These are phyloP conservation scores for Dujonia santamariae DNA, from an alignment of 1,139 yeast species.

Conservation along the genomic window DNA sequence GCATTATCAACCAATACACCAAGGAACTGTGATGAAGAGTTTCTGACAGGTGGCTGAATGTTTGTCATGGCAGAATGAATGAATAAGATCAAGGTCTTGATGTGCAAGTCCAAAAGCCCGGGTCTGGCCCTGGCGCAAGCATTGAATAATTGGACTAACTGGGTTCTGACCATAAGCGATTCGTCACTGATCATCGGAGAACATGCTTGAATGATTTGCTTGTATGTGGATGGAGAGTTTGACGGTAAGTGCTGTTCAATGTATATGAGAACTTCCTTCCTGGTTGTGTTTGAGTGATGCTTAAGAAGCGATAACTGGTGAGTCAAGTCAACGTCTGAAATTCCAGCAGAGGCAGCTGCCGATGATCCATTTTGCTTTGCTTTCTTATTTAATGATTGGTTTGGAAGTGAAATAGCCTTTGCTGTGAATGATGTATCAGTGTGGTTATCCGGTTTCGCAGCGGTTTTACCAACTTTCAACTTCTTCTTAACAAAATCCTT, in stretches of 20 bases:
- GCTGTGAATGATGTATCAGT: conserved; percentile 87
- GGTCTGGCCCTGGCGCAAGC: conserved; percentile 50
- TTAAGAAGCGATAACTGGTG: conserved; percentile 66
- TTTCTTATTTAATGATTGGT: conserved; percentile 43
- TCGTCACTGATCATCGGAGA: conserved; percentile 63
- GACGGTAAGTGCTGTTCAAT: conserved; percentile 47
- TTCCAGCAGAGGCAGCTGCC: conserved; percentile 6
- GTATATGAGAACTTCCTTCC: conserved; percentile 66
- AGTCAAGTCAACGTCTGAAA: conserved; percentile 42
- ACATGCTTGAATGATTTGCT: conserved; percentile 53
- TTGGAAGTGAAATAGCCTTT: conserved; percentile 64
- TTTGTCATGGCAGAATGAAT: conserved; percentile 96
- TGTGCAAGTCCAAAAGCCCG: conserved; percentile 63
- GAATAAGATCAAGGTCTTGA: conserved; percentile 64
- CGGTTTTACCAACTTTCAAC: conserved; percentile 84
- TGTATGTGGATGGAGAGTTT: conserved; percentile 48
- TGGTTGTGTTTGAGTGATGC: conserved; percentile 72
- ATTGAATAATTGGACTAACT: conserved; percentile 51
- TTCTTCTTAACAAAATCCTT: conserved; percentile 79
- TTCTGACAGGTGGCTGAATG: conserved; percentile 68
- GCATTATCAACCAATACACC: conserved; percentile 47
- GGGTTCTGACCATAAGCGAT: conserved; percentile 61
- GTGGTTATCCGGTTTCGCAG: conserved; percentile 64
- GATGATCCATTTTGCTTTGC: conserved; percentile 5
- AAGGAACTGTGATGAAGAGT: conserved; percentile 59